Conservation (phyloP, 441 rosid genomes). For the Erodium trifolium region DNA sequence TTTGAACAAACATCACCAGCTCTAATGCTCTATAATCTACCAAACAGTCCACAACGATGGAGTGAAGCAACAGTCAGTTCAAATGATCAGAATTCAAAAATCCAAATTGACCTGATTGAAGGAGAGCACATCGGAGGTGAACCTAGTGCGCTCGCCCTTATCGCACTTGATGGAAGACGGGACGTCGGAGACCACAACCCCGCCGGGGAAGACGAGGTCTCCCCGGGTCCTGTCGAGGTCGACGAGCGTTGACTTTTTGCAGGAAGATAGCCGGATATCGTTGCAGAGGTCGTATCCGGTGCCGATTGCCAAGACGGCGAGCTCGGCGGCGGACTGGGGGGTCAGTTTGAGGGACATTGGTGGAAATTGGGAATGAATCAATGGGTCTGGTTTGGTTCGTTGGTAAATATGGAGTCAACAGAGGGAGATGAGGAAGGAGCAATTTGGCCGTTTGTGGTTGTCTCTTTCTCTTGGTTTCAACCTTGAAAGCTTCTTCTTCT, state of each 20-base stretch:
- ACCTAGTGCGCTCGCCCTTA: constrained; percentile 83
- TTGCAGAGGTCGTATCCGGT: constrained; percentile 57
- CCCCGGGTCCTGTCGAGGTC: constrained; percentile 40
- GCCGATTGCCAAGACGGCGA: constrained; percentile 79
- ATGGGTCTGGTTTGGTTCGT: neutral
- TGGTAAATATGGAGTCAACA: neutral
- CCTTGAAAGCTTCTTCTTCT: neutral
- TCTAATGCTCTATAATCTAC: neutral
- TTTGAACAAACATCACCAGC: neutral
- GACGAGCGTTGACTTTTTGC: constrained; percentile 53
- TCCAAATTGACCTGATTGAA: constrained; percentile 58
- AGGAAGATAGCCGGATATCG: constrained; percentile 55
- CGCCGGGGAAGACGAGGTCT: constrained; percentile 68
- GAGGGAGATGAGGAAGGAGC: neutral
- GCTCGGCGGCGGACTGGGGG: constrained; percentile 70
- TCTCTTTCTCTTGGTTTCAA: neutral
- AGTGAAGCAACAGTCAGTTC: too few relatives aligned
- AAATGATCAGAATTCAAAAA: neutral
- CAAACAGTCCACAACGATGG: too few relatives aligned
- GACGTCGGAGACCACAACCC: constrained; percentile 53
- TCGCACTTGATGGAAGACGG: constrained; percentile 69
- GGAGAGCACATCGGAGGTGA: constrained; percentile 70
- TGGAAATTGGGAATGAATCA: neutral
- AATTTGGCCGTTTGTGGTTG: neutral
- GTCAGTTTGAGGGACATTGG: constrained; percentile 40